Conservation (phyloP, 2,329 filamentous ascomycete species). For the Thelonectria discophora region DNA sequence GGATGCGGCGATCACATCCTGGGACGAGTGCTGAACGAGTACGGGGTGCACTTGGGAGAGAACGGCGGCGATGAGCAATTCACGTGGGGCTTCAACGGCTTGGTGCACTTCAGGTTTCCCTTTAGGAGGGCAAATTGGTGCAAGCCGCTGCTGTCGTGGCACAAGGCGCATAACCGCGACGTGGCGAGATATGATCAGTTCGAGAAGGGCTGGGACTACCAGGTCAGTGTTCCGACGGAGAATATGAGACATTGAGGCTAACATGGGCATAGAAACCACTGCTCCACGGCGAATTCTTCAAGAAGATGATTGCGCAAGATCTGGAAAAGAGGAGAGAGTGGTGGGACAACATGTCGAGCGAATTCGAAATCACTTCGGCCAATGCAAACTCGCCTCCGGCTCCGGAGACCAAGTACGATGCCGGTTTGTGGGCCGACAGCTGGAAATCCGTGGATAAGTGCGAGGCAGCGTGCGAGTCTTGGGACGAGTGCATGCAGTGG, state of each 20-base stretch:
- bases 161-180: conserved; percentile 40
- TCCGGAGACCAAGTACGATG: conserved; percentile 27
- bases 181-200: conserved; percentile 36
- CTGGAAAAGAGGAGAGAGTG: conserved; percentile 32
- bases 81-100: conserved; percentile 39
- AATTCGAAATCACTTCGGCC: conserved; percentile 34
- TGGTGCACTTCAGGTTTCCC: conserved; percentile 38
- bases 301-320: conserved; percentile 29
- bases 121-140: conserved; percentile 39
- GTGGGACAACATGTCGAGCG: conserved; percentile 38
- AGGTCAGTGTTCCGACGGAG: conserved; percentile 6
- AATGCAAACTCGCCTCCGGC: conserved; percentile 28
- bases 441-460: conserved; percentile 37
- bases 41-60: conserved; percentile 38
- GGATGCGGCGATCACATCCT: conserved; percentile 42
- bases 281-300: conserved; percentile 38
- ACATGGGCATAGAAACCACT: conserved; percentile 29
- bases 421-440: conserved; percentile 29
- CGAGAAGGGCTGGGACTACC: conserved; percentile 37
- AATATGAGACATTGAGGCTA: background rate
- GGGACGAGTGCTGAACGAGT: conserved; percentile 29
- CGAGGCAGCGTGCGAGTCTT: conserved; percentile 35
- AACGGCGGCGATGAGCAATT: conserved; percentile 39
- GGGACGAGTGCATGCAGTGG: conserved; percentile 36
- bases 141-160: conserved; percentile 37